phyloP scores from a whole-genome alignment of 495 filamentous ascomycete species.

The Ascobolus immersus region DNA sequence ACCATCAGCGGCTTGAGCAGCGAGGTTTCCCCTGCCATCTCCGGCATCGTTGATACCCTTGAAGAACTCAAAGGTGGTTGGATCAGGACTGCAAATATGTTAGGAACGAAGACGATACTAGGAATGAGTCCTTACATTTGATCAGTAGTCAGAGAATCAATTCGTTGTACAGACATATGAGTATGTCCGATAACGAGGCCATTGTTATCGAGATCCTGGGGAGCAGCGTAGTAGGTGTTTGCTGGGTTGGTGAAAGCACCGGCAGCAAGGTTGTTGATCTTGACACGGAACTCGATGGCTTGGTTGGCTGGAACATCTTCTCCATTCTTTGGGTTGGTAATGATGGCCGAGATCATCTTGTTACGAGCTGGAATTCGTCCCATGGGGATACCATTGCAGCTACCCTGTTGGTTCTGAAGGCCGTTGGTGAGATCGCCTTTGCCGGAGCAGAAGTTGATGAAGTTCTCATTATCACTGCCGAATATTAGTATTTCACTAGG shows the following conservation, averaged over 20 bases:
- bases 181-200: conserved; percentile 31
- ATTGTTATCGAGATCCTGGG: conserved; percentile 19
- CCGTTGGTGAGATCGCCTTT: conserved; percentile 45
- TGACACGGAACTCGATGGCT: conserved; percentile 32
- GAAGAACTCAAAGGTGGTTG: conserved; percentile 9
- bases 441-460: conserved; percentile 44
- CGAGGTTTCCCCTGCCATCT: conserved; percentile 17
- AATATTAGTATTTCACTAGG: conserved; percentile 6
- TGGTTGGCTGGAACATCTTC: conserved; percentile 23
- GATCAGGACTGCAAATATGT: neutral
- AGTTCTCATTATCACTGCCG: conserved; percentile 27
- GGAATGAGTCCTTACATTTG: too few relatives aligned
- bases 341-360: conserved; percentile 42
- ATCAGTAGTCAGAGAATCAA: conserved; percentile 25
- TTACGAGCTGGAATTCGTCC: conserved; percentile 37
- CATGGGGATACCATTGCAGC: conserved; percentile 49
- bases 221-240: conserved; percentile 40
- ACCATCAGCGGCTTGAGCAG: conserved; percentile 30
- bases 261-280: conserved; percentile 32
- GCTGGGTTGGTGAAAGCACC: conserved; percentile 18
- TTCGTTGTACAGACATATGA: conserved; percentile 41
- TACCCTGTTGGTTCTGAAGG: conserved; percentile 32
- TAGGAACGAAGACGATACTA: neutral
- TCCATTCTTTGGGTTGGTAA: conserved; percentile 27
- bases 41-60: conserved; percentile 15